phyloP scores from a whole-genome alignment of 2,329 filamentous ascomycete genomes.

The Cryoendolithus antarcticus region DNA sequence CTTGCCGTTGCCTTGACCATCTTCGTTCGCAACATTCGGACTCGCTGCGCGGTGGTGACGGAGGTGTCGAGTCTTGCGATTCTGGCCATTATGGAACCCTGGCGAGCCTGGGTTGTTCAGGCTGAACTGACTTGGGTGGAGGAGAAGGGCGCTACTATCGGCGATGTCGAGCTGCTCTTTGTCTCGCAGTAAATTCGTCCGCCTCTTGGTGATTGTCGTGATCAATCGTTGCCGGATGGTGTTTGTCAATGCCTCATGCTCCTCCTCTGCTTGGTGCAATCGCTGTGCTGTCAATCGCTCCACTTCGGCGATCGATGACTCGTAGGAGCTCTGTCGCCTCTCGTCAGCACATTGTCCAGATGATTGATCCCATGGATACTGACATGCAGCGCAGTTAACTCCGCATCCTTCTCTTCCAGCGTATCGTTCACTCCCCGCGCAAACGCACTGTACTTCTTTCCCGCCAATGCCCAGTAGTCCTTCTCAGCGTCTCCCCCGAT shows the following conservation, averaged over 20 bases:
- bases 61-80: conserved; percentile 51
- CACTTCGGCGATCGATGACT: conserved; percentile 43
- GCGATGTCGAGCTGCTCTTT: conserved; percentile 56
- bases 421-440: conserved; percentile 76
- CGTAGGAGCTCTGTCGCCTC: conserved; percentile 40
- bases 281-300: conserved; percentile 47
- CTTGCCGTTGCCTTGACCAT: conserved; percentile 26
- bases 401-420: conserved; percentile 75
- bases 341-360: neutral
- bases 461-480: conserved; percentile 53
- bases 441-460: conserved; percentile 75
- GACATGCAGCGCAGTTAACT: conserved; percentile 72
- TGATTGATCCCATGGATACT: conserved; percentile 16
- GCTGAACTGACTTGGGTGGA: conserved; percentile 55
- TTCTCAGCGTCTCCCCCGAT: conserved; percentile 44
- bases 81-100: conserved; percentile 39
- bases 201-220: conserved; percentile 44
- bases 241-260: conserved; percentile 45
- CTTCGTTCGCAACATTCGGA: conserved; percentile 26
- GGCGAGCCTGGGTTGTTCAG: conserved; percentile 53
- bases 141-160: conserved; percentile 52
- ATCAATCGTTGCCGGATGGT: conserved; percentile 51
- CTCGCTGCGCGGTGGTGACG: conserved; percentile 33
- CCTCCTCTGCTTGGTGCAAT: conserved; percentile 49
- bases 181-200: conserved; percentile 46